Percentiles rank a stretch among this genome's conserved stretches.
Conservation (phyloP, 1,284 basidiomycete species). For the Phlebopus sp. region DNA sequence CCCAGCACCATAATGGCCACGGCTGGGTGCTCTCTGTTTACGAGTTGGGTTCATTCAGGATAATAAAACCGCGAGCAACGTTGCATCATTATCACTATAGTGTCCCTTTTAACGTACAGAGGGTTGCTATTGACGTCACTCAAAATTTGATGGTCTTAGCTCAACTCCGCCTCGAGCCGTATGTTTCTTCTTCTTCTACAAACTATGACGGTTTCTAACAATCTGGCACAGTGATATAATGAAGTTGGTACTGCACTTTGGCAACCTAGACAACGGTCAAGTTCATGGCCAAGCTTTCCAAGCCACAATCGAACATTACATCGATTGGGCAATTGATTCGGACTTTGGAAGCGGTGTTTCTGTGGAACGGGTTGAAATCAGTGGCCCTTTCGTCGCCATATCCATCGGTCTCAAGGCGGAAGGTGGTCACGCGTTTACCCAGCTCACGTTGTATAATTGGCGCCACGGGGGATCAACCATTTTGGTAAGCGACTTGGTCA, state of each 20-base stretch:
- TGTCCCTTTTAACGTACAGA: constrained; percentile 44
- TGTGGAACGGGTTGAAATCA: constrained; percentile 30
- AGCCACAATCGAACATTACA: constrained; percentile 27
- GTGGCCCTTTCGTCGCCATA: constrained; percentile 23
- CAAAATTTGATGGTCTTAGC: constrained; percentile 49
- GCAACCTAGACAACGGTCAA: constrained; percentile 27
- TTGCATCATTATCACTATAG: constrained; percentile 50
- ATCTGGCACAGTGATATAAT: constrained; percentile 22
- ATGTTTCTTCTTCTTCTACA: constrained; percentile 9
- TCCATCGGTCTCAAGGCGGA: constrained; percentile 33
- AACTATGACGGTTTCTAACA: not conserved
- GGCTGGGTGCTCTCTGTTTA: constrained; percentile 45
- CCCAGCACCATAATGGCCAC: constrained; percentile 37
- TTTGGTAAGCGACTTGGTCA: constrained; percentile 21
- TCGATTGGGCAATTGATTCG: constrained; percentile 34
- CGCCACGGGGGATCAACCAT: constrained; percentile 21
- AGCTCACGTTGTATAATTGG: constrained; percentile 32
- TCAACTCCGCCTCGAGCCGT: constrained; percentile 35
- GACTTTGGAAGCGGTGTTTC: constrained; percentile 33
- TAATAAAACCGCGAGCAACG: constrained; percentile 40
- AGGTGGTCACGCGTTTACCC: constrained; percentile 31
- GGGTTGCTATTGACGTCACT: constrained; percentile 47
- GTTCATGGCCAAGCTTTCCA: constrained; percentile 27
- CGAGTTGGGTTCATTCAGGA: constrained; percentile 52
- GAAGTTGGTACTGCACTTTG: constrained; percentile 26